Evolutionary conservation across 225 moss, liverwort and hornwort species (phyloP), one percentile per base, ranked within the genome.

Genomic region (Marchantia paleacea): DNA sequence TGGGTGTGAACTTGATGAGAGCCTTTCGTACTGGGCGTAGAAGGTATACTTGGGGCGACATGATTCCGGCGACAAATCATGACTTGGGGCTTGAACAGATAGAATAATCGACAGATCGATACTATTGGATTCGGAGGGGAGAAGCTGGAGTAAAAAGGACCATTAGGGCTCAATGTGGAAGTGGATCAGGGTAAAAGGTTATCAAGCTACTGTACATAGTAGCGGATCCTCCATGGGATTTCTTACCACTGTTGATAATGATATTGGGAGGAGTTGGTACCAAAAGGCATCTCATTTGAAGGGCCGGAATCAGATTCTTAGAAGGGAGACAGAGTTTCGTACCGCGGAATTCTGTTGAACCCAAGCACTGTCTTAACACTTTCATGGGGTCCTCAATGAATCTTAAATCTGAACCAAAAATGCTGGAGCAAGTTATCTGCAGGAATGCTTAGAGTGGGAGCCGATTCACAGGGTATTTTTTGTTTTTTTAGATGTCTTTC

Each of bases 31-130:
- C 7, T 25, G 54, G 16, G 14, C 16, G 0, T 55, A n/a, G 66
- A 85, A 94, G 91, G 28, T 52, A 16, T 28, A 29, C 29, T 26
- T 54, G 55, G 74, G 53, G 28, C 53, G 18, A 22, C n/a, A 7
- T 13, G 3, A 22, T 54, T 70, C 39, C 15, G 39, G 19, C 47
- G 20, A 10, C 12, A 51, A 24, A 72, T 51, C 22, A 51, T 16
- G 22, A 55, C 53, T 16, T 13, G 25, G 12, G 52, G 54, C 14
- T 28, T 55, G 39, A 39, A 25, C 7, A 29, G 54, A 25, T 13
- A 11, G 24, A 25, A 54, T 20, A 52, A 31, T 19, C 7, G 15
- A 30, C 30, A 31, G 58, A 76, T 76, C 39, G 20, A 47, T 53
- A 20, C 58, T 19, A 58, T 60, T 28, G 14, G 60, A 76, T 61